Evolutionary conservation across 2,329 filamentous ascomycete genomes (phyloP).

Genomic region (Aspergillus awamori): DNA sequence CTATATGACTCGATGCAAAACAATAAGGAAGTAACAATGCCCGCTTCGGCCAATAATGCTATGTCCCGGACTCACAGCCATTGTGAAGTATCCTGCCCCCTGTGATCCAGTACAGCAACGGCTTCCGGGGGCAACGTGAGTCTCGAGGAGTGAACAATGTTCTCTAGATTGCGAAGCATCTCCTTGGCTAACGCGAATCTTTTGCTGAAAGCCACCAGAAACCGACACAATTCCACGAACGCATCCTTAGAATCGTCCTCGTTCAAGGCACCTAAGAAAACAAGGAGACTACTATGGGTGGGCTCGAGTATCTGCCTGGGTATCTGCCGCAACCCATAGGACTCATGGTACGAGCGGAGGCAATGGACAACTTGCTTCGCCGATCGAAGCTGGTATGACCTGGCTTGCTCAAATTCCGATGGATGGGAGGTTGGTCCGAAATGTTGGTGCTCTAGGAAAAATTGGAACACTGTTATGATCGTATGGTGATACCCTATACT

Average conservation of each 20-base stretch:
- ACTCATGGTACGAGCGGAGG: constrained; percentile 30
- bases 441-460: constrained; percentile 24
- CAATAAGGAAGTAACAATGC: neutral
- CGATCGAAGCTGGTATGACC: constrained; percentile 22
- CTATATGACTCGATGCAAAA: neutral
- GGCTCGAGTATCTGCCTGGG: constrained; percentile 33
- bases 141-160: constrained; percentile 13
- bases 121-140: constrained; percentile 29
- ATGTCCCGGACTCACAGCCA: constrained; percentile 7
- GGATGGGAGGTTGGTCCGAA: constrained; percentile 14
- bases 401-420: constrained; percentile 17
- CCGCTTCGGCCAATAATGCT: neutral
- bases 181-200: constrained; percentile 27
- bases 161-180: constrained; percentile 28
- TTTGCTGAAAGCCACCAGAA: constrained; percentile 28
- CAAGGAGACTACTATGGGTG: constrained; percentile 25
- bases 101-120: constrained; percentile 23
- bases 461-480: constrained; percentile 30
- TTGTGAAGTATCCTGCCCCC: constrained; percentile 20
- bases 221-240: constrained; percentile 34
- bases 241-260: constrained; percentile 27
- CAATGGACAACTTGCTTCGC: constrained; percentile 31
- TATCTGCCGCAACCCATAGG: constrained; percentile 34
- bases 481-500: constrained; percentile 35
- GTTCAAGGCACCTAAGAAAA: constrained; percentile 25